Evolutionary conservation across 768 basidiomycete species (phyloP).

Genomic region (Terana coerulea): DNA sequence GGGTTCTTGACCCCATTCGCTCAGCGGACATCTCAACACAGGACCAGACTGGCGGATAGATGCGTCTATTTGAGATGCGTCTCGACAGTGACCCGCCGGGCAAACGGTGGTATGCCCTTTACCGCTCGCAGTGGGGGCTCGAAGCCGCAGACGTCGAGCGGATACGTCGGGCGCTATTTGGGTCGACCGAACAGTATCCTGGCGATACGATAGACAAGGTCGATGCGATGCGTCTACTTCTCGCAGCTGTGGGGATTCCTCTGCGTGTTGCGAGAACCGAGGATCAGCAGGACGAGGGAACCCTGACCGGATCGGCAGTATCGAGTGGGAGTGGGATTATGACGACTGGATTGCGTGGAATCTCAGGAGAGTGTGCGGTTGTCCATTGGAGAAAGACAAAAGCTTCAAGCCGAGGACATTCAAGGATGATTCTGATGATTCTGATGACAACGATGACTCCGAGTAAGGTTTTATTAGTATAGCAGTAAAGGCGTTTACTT

Average conservation of each 20-base stretch:
- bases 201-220: conserved; percentile 2
- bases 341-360: conserved; percentile 11
- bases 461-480: no score
- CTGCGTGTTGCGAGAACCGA: conserved; percentile 6
- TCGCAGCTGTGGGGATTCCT: conserved; percentile 7
- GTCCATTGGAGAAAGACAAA: not conserved
- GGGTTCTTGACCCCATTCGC: no score
- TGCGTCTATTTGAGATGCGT: no score
- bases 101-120: no score
- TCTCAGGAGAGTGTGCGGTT: conserved; percentile 3
- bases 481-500: no score
- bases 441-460: conserved; percentile 2
- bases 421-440: not conserved
- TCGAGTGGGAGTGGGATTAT: conserved; percentile 9
- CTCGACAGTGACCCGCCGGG: no score
- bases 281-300: conserved; percentile 1
- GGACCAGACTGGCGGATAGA: no score
- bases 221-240: conserved; percentile 5
- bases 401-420: not conserved
- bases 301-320: not conserved
- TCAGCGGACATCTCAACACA: no score
- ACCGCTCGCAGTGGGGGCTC: no score
- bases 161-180: no score
- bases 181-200: no score
- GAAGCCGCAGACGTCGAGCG: no score